These are phyloP conservation scores for Aspergillus eucalypticola DNA, from an alignment of 2,329 filamentous ascomycete species.

Conservation along the genomic window DNA sequence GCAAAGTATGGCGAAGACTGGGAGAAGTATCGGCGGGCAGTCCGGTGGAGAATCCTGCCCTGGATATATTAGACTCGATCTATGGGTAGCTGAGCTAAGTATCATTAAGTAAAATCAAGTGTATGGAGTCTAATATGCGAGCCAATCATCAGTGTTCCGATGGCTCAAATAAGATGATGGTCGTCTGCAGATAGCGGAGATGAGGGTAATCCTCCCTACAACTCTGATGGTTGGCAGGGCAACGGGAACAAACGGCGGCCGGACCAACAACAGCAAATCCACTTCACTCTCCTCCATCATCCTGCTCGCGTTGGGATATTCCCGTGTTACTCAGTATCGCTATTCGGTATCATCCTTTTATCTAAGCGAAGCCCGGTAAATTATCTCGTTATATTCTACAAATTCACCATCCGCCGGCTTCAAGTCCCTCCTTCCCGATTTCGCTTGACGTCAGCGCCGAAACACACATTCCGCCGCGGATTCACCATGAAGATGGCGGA, in stretches of 20 bases:
- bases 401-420: not conserved
- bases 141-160: too few species aligned
- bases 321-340: not conserved
- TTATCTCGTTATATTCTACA: not conserved
- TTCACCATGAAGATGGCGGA: conserved; percentile 6
- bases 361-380: not conserved
- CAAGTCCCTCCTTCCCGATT: not conserved
- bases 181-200: too few species aligned
- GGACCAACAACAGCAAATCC: conserved; percentile 2
- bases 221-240: not conserved
- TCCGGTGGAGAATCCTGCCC: conserved; percentile 77
- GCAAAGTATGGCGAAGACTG: conserved; percentile 89
- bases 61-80: conserved; percentile 64
- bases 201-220: too few species aligned
- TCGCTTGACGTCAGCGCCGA: not conserved
- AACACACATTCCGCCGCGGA: conserved; percentile 4
- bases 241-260: not conserved
- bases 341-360: not conserved
- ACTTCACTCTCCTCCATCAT: not conserved
- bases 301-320: not conserved
- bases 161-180: too few species aligned
- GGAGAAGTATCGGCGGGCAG: conserved; percentile 77
- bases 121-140: too few species aligned
- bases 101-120: too few species aligned
- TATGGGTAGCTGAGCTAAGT: too few species aligned